phyloP scores from a whole-genome alignment of 2,329 filamentous ascomycete genomes.

The Parastagonospora nodorum region DNA sequence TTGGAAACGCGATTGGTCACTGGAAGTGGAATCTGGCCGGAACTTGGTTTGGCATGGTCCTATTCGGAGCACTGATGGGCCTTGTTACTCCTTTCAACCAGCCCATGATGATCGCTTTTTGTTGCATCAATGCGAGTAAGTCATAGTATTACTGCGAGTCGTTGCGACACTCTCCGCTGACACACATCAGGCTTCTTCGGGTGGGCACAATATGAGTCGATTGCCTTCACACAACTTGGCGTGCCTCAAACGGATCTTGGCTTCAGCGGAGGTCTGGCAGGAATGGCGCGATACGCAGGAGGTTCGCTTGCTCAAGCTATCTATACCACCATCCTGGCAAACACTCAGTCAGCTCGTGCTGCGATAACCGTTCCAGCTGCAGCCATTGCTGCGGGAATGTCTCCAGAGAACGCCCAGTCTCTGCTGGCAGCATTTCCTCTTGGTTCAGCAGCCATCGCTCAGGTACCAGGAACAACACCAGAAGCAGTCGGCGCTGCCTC shows the following conservation, averaged over 20 bases:
- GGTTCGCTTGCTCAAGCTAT: conserved; percentile 30
- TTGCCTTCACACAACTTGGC: conserved; percentile 40
- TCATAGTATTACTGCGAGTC: conserved; percentile 11
- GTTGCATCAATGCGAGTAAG: conserved; percentile 48
- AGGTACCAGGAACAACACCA: conserved; percentile 19
- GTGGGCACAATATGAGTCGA: conserved; percentile 38
- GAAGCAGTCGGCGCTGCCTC: conserved; percentile 22
- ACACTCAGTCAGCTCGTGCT: conserved; percentile 26
- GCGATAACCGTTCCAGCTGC: conserved; percentile 24
- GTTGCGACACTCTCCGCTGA: background rate
- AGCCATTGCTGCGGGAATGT: conserved; percentile 26
- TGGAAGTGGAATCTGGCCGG: conserved; percentile 56
- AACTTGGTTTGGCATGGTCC: conserved; percentile 54
- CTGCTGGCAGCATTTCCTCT: conserved; percentile 30
- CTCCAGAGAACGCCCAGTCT: conserved; percentile 22
- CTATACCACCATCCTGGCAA: conserved; percentile 52
- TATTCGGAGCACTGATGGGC: conserved; percentile 55
- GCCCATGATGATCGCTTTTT: conserved; percentile 54
- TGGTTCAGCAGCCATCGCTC: conserved; percentile 24
- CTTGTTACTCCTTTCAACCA: conserved; percentile 53
- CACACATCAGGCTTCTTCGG: conserved; percentile 8
- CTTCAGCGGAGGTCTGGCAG: conserved; percentile 46
- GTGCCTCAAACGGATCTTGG: conserved; percentile 55
- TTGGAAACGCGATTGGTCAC: conserved; percentile 51
- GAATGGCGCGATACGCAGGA: conserved; percentile 33